These are phyloP conservation scores for Saprolegnia parasitica DNA, from an alignment of 352 stramenopile species.

Conservation along the genomic window DNA sequence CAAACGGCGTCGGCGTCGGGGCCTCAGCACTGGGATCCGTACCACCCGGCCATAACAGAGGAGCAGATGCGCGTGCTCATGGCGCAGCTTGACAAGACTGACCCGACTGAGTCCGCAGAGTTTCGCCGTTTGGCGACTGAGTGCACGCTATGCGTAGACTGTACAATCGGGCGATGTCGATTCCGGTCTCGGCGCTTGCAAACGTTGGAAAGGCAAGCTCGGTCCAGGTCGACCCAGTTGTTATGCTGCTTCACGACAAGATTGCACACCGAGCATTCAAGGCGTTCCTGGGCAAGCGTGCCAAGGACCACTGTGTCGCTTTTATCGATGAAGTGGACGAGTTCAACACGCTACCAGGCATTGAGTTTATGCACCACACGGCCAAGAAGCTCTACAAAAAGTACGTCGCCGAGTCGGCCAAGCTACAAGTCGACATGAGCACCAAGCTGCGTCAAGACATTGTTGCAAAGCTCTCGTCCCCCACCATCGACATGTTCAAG, in stretches of 20 bases:
- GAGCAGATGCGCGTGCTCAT: neutral
- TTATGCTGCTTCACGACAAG: slow-evolving; percentile 23
- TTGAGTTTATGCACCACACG: slow-evolving; percentile 79
- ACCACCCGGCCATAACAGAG: neutral
- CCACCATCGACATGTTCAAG: slow-evolving; percentile 84
- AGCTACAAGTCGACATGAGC: slow-evolving; percentile 82
- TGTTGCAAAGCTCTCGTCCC: slow-evolving; percentile 50
- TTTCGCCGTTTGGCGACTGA: neutral
- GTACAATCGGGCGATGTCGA: neutral
- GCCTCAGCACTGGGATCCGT: slow-evolving; percentile 13
- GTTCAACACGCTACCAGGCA: slow-evolving; percentile 43
- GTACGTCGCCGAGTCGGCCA: slow-evolving; percentile 68
- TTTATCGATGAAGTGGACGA: slow-evolving; percentile 24
- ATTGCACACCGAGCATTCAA: slow-evolving; percentile 21
- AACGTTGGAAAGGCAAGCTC: slow-evolving; percentile 2
- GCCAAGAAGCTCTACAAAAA: slow-evolving; percentile 85
- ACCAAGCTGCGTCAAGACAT: slow-evolving; percentile 76
- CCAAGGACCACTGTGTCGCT: slow-evolving; percentile 2
- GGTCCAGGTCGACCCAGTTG: slow-evolving; percentile 7
- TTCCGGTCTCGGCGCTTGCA: slow-evolving; percentile 5
- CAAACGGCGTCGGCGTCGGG: neutral
- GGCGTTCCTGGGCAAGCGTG: slow-evolving; percentile 4
- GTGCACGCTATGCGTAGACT: neutral
- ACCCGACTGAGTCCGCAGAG: neutral
- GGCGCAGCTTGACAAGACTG: neutral